phyloP scores from a whole-genome alignment of 108 stramenopile genomes.

The Cyclotella choctawhatcheeana region DNA sequence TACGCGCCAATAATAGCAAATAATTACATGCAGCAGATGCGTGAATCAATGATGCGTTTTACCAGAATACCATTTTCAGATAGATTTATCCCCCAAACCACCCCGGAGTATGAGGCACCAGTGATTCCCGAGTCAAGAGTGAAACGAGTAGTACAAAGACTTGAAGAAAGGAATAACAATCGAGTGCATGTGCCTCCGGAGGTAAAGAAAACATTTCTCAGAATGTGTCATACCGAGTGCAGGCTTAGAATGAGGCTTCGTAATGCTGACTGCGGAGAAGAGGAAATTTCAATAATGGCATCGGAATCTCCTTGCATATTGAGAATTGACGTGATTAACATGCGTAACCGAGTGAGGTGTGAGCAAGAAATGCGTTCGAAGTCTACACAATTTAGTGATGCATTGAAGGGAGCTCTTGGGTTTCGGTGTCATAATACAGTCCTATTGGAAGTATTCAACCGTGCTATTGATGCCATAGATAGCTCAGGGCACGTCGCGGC shows the following conservation, averaged over 20 bases:
- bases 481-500: background rate
- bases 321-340: constrained; percentile 27
- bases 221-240: constrained; percentile 34
- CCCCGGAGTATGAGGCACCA: background rate
- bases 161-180: constrained; percentile 43
- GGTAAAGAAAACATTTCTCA: constrained; percentile 45
- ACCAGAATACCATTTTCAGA: background rate
- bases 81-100: background rate
- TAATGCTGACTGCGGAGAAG: constrained; percentile 12
- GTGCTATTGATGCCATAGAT: constrained; percentile 25
- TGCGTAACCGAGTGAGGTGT: constrained; percentile 16
- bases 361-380: constrained; percentile 11
- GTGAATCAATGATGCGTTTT: background rate
- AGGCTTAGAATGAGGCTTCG: background rate
- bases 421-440: constrained; percentile 26
- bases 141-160: constrained; percentile 14
- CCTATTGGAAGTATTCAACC: constrained; percentile 33
- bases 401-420: constrained; percentile 22
- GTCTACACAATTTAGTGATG: background rate
- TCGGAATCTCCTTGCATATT: constrained; percentile 19
- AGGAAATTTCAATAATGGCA: constrained; percentile 6
- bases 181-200: constrained; percentile 46
- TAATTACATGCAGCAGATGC: background rate
- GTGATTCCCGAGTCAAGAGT: constrained; percentile 14
- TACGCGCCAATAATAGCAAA: too few relatives aligned